Evolutionary conservation across 2,329 filamentous ascomycete genomes (phyloP).

Genomic region (Metarhizium album): DNA sequence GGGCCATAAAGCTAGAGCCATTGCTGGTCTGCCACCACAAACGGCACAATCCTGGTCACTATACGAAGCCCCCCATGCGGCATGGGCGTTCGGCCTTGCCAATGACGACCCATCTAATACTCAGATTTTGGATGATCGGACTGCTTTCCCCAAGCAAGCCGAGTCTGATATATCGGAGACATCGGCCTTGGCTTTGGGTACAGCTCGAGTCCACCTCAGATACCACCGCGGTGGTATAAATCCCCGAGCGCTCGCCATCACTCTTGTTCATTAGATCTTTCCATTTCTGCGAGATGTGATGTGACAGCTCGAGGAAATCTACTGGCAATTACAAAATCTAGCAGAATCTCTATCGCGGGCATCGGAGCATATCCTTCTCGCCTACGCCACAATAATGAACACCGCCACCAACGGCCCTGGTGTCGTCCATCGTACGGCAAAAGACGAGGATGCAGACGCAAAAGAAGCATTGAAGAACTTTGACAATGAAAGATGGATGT

Average conservation of each 20-base stretch:
- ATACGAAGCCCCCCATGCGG: too few species aligned
- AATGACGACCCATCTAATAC: background rate
- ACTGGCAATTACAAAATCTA: background rate
- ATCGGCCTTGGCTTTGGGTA: too few species aligned
- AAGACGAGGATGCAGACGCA: constrained; percentile 17
- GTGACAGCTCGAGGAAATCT: background rate
- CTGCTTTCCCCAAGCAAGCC: background rate
- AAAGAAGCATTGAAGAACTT: constrained; percentile 16
- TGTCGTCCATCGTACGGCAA: constrained; percentile 16
- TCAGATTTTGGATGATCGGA: background rate
- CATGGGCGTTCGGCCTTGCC: too few species aligned
- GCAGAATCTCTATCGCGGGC: too few species aligned
- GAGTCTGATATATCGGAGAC: too few species aligned
- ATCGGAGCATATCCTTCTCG: background rate
- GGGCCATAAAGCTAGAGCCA: background rate
- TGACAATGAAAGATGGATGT: constrained; percentile 22
- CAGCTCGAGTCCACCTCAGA: too few species aligned
- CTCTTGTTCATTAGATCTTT: background rate
- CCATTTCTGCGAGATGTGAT: background rate
- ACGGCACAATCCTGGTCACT: background rate
- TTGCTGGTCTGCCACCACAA: background rate
- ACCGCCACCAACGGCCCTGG: constrained; percentile 19
- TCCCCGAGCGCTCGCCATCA: background rate
- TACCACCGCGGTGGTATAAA: too few species aligned
- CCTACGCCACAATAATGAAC: background rate